A percentile compares a stretch with the other conserved stretches of the same genome.
Evolutionary conservation across 129 eudicot genomes (phyloP).

Genomic region (Artemisia annua): DNA sequence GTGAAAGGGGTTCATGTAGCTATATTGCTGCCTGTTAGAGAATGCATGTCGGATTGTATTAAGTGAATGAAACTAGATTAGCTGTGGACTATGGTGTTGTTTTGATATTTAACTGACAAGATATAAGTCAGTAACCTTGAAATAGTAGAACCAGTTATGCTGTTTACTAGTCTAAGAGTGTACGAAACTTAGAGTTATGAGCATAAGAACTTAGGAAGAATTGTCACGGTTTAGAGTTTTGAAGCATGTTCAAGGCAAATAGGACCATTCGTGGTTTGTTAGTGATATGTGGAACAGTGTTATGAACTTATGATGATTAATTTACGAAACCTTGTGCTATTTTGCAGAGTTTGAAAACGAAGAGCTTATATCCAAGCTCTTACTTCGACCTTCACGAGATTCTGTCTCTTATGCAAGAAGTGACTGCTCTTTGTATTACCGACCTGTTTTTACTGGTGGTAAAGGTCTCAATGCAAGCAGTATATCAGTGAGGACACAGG

Average conservation of each 20-base stretch:
- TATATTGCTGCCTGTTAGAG: no score
- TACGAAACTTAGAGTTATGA: neutral
- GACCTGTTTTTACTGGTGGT: slow-evolving; percentile 36
- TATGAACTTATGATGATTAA: slow-evolving; percentile 1
- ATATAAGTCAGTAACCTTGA: neutral
- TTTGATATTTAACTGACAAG: neutral
- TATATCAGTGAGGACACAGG: slow-evolving; percentile 17
- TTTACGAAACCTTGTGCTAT: slow-evolving; percentile 5
- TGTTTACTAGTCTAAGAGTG: neutral
- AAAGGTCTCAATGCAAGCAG: slow-evolving; percentile 35
- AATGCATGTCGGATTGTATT: no score
- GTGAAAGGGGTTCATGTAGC: no score
- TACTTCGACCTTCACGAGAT: slow-evolving; percentile 49
- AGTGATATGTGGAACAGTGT: slow-evolving; percentile 8
- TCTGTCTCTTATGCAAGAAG: slow-evolving; percentile 39
- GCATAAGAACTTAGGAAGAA: no score
- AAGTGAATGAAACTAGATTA: neutral
- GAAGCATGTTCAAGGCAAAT: no score
- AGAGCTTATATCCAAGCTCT: slow-evolving; percentile 64
- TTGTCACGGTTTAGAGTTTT: no score
- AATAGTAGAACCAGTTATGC: neutral
- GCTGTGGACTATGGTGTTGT: slow-evolving; percentile 2
- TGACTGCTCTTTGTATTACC: slow-evolving; percentile 34
- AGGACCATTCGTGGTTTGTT: neutral
- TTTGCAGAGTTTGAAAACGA: slow-evolving; percentile 72